A percentile compares a stretch with the other conserved stretches of the same genome.
Conservation (phyloP, 2,329 filamentous ascomycete genomes). For the Domatiomyces catenatus region DNA sequence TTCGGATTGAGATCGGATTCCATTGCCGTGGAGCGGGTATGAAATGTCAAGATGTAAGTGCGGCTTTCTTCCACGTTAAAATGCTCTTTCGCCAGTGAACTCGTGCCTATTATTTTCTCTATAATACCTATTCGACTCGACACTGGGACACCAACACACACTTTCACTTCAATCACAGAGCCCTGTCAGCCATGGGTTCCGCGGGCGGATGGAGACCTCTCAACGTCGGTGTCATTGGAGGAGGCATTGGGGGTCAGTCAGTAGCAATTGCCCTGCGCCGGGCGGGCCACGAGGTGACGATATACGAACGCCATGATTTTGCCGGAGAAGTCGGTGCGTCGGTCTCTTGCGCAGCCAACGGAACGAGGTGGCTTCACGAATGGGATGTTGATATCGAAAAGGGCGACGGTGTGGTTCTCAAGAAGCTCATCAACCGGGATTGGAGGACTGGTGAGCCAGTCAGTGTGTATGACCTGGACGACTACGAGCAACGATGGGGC, state of each 20-base stretch:
- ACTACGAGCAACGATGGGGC: slow-evolving; percentile 52
- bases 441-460: slow-evolving; percentile 54
- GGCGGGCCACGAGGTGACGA: slow-evolving; percentile 40
- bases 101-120: not conserved
- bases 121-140: not conserved
- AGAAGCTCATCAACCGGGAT: slow-evolving; percentile 53
- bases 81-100: not conserved
- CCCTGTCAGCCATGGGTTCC: not conserved
- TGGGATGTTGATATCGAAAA: slow-evolving; percentile 50
- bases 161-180: not conserved
- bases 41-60: not conserved
- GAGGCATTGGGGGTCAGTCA: slow-evolving; percentile 39
- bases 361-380: slow-evolving; percentile 53
- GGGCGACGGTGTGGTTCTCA: slow-evolving; percentile 50
- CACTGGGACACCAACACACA: not conserved
- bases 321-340: slow-evolving; percentile 54
- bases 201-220: slow-evolving; percentile 29
- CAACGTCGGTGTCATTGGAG: slow-evolving; percentile 34
- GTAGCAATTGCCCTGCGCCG: slow-evolving; percentile 37
- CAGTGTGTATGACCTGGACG: slow-evolving; percentile 47
- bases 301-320: slow-evolving; percentile 53
- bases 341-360: slow-evolving; percentile 54
- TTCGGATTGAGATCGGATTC: not conserved
- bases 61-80: not conserved
- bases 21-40: not conserved